phyloP scores from a whole-genome alignment of 495 filamentous ascomycete species.

The Aspergillus egyptiacus region DNA sequence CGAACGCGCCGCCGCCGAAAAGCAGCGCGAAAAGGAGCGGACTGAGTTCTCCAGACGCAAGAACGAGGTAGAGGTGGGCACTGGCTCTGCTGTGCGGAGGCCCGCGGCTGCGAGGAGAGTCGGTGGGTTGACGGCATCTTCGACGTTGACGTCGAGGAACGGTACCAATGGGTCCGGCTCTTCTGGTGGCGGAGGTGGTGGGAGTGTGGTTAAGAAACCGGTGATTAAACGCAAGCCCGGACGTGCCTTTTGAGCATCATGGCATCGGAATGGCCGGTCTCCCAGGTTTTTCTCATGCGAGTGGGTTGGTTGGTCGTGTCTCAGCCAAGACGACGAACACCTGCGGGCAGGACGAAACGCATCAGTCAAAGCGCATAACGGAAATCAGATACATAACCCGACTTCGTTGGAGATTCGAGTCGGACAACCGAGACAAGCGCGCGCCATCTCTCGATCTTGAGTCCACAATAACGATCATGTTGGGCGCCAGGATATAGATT shows the following conservation, averaged over 20 bases:
- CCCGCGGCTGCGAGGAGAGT: conserved; percentile 34
- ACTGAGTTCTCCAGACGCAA: conserved; percentile 32
- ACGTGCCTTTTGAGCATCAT: conserved; percentile 43
- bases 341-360: too few species aligned
- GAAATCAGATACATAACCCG: too few species aligned
- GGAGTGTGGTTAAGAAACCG: conserved; percentile 58
- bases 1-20: conserved; percentile 50
- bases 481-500: not conserved
- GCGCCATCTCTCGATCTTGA: not conserved
- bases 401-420: too few species aligned
- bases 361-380: too few species aligned
- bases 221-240: conserved; percentile 48
- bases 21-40: conserved; percentile 46
- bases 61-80: conserved; percentile 34
- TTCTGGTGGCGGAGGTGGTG: conserved; percentile 23
- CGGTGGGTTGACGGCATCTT: conserved; percentile 39
- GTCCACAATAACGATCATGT: not conserved
- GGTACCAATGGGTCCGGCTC: conserved; percentile 31
- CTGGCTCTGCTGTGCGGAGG: conserved; percentile 32
- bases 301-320: too few species aligned
- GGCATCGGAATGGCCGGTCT: too few species aligned
- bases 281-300: too few species aligned
- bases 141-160: conserved; percentile 35
- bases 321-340: too few species aligned
- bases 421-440: not conserved